A percentile compares a stretch with the other conserved stretches of the same genome.
Conservation (phyloP, 768 basidiomycete species). For the Agrocybe pediades region DNA sequence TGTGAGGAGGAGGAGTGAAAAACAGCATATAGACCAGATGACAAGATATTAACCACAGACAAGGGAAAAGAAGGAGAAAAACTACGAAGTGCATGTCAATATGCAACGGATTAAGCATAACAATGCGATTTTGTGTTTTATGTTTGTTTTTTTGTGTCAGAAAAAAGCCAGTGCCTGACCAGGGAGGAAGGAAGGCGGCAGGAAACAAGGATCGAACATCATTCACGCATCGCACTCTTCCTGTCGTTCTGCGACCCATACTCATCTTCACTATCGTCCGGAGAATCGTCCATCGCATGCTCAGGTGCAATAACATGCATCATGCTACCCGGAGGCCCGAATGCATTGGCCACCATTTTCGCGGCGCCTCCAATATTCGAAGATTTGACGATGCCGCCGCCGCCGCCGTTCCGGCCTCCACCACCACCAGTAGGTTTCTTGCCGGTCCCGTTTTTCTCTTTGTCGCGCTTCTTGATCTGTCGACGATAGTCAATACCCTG, state of each 20-base stretch:
- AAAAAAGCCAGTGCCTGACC: too few species aligned
- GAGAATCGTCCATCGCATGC: slow-evolving; percentile 15
- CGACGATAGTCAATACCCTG: neutral
- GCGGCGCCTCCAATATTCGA: slow-evolving; percentile 3
- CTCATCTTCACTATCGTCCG: slow-evolving; percentile 29
- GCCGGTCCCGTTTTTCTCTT: slow-evolving; percentile 8
- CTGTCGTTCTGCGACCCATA: slow-evolving; percentile 25
- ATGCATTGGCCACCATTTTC: slow-evolving; percentile 8
- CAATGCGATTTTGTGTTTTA: too few species aligned
- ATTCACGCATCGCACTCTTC: slow-evolving; percentile 20
- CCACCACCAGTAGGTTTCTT: slow-evolving; percentile 3
- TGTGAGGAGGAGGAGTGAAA: neutral
- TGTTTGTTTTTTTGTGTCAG: too few species aligned
- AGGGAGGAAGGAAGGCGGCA: too few species aligned
- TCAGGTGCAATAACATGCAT: slow-evolving; percentile 8
- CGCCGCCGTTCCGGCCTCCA: neutral
- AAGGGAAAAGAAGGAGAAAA: too few species aligned
- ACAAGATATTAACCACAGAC: too few species aligned
- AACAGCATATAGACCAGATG: neutral
- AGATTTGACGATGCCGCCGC: slow-evolving; percentile 2
- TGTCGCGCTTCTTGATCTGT: slow-evolving; percentile 19
- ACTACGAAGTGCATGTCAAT: too few species aligned
- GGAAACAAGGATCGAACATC: neutral
- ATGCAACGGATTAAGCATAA: too few species aligned
- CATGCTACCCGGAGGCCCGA: slow-evolving; percentile 3